A percentile compares a stretch with the other conserved stretches of the same genome.
Conservation (phyloP, 2,329 filamentous ascomycete species). For the Coleophoma eucalyptorum region DNA sequence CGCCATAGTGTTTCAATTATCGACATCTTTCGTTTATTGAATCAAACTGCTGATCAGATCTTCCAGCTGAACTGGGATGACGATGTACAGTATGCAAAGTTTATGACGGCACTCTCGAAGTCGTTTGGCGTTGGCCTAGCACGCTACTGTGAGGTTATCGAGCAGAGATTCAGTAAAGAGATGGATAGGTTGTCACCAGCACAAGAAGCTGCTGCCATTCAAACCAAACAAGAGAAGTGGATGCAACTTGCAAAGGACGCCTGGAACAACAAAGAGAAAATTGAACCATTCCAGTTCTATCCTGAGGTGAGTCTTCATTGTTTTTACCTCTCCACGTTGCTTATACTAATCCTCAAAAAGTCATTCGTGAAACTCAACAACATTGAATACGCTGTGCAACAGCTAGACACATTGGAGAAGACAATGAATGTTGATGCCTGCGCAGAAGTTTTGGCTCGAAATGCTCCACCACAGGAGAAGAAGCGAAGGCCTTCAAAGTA, state of each 20-base stretch:
- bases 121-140: conserved; percentile 79
- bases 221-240: conserved; percentile 87
- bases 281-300: conserved; percentile 96
- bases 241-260: conserved; percentile 92
- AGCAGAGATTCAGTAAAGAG: conserved; percentile 79
- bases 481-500: conserved; percentile 75
- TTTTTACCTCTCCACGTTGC: neutral
- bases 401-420: conserved; percentile 85
- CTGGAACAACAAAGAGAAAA: conserved; percentile 86
- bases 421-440: conserved; percentile 90
- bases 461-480: conserved; percentile 66
- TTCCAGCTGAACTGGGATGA: conserved; percentile 88
- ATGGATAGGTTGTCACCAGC: conserved; percentile 91
- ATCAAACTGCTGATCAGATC: conserved; percentile 84
- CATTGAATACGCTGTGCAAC: conserved; percentile 88
- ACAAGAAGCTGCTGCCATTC: conserved; percentile 72
- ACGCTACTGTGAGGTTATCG: conserved; percentile 87
- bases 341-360: conserved; percentile 42
- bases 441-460: conserved; percentile 72
- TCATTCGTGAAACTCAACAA: conserved; percentile 98
- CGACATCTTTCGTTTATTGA: conserved; percentile 92
- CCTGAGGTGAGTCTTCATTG: conserved; percentile 61
- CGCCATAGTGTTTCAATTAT: conserved; percentile 91
- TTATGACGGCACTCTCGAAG: conserved; percentile 91
- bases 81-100: conserved; percentile 88